These are phyloP conservation scores for Panaeolus cyanescens DNA, from an alignment of 768 basidiomycete species.

Conservation along the genomic window DNA sequence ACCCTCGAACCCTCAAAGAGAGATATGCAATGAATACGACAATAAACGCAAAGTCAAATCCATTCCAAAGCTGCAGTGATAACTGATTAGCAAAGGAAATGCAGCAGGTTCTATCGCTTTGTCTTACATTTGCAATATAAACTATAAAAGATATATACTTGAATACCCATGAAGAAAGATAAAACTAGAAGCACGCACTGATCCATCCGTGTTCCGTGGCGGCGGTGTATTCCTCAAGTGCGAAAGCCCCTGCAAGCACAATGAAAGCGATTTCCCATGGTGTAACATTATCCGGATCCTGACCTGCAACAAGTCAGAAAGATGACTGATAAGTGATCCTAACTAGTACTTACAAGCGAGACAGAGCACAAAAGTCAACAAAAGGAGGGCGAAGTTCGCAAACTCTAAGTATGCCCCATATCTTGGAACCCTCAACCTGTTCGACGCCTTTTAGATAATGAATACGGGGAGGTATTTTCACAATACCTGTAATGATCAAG, in stretches of 20 bases:
- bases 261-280: conserved; percentile 75
- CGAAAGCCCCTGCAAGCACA: conserved; percentile 75
- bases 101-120: too few species aligned
- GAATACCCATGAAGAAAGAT: not conserved
- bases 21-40: conserved; percentile 71
- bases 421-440: conserved; percentile 76
- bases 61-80: conserved; percentile 79
- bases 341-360: conserved; percentile 58
- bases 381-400: conserved; percentile 68
- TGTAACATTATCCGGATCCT: conserved; percentile 51
- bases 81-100: conserved; percentile 1
- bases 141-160: conserved; percentile 40
- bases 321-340: not conserved
- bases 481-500: conserved; percentile 75
- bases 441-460: not conserved
- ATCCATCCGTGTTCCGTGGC: conserved; percentile 87
- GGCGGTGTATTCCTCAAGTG: conserved; percentile 86
- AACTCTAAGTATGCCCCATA: conserved; percentile 82
- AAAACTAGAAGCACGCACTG: conserved; percentile 47
- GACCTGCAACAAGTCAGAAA: conserved; percentile 41
- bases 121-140: conserved; percentile 79
- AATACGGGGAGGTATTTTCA: not conserved
- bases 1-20: conserved; percentile 63
- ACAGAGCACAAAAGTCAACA: conserved; percentile 73
- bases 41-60: conserved; percentile 79